A percentile compares a stretch with the other conserved stretches of the same genome.
Conservation (phyloP, 352 stramenopile genomes). For the Pythium dissimile region DNA sequence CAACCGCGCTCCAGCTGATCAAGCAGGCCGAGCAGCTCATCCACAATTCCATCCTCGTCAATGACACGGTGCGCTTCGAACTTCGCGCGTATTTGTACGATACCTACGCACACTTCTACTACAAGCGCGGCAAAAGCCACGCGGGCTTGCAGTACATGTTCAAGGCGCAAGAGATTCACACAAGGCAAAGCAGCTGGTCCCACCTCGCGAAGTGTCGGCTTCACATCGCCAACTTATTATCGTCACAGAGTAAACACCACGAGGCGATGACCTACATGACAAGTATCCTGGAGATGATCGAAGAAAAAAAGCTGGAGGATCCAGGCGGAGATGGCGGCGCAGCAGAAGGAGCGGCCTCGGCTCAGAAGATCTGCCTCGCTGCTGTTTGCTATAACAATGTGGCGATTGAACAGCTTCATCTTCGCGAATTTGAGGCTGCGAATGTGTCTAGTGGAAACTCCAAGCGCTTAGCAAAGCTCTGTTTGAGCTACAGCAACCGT, state of each 20-base stretch:
- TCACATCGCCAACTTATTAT: constrained; percentile 77
- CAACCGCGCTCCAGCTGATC: constrained; percentile 77
- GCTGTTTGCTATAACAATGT: constrained; percentile 93
- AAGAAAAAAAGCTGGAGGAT: constrained; percentile 85
- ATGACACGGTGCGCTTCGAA: constrained; percentile 45
- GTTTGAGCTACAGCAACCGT: constrained; percentile 89
- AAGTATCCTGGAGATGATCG: constrained; percentile 86
- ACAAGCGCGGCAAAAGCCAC: constrained; percentile 70
- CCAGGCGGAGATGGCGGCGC: constrained; percentile 1
- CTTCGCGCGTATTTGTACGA: constrained; percentile 83
- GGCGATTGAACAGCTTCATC: constrained; percentile 86
- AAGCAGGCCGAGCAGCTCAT: constrained; percentile 75
- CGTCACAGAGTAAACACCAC: constrained; percentile 67
- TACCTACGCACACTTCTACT: constrained; percentile 91
- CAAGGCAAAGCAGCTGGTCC: constrained; percentile 62
- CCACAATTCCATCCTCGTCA: constrained; percentile 70
- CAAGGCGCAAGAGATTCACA: constrained; percentile 84
- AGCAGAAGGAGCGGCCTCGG: constrained; percentile 41
- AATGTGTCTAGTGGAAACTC: constrained; percentile 79
- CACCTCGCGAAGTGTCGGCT: constrained; percentile 90
- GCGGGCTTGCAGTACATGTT: constrained; percentile 83
- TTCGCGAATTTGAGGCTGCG: constrained; percentile 79
- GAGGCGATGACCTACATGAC: constrained; percentile 78
- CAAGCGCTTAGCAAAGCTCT: constrained; percentile 84
- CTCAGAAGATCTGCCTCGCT: constrained; percentile 89